phyloP scores from a whole-genome alignment of 2,329 filamentous ascomycete genomes.

The Microcera coccophila region DNA sequence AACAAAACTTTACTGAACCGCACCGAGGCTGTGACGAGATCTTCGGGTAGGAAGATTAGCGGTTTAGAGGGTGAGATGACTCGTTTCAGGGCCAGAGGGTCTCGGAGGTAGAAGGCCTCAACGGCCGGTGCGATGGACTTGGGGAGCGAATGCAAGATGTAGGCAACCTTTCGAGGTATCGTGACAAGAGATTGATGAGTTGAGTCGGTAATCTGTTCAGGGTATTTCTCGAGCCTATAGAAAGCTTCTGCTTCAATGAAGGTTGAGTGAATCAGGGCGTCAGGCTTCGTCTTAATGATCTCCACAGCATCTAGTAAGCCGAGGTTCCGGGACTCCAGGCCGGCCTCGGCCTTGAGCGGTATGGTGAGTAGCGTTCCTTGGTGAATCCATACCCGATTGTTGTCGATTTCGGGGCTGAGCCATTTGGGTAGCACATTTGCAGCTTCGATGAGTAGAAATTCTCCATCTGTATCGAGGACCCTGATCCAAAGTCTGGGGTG shows the following conservation, averaged over 20 bases:
- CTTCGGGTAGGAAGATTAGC: constrained; percentile 67
- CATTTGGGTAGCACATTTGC: constrained; percentile 83
- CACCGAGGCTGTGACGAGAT: constrained; percentile 74
- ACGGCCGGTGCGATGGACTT: constrained; percentile 76
- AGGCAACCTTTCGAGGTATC: constrained; percentile 77
- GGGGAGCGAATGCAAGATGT: constrained; percentile 70
- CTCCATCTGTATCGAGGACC: constrained; percentile 82
- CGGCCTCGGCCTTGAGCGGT: constrained; percentile 42
- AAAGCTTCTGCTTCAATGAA: constrained; percentile 86
- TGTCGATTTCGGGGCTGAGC: constrained; percentile 86
- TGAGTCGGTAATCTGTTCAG: constrained; percentile 66
- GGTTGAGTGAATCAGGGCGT: constrained; percentile 63
- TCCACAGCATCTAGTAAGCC: constrained; percentile 61
- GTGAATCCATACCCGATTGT: constrained; percentile 87
- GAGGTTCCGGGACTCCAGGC: constrained; percentile 42
- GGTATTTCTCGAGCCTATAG: constrained; percentile 81
- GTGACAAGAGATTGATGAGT: constrained; percentile 71
- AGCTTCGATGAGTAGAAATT: constrained; percentile 92
- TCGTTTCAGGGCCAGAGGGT: constrained; percentile 69
- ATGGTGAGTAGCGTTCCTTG: constrained; percentile 72
- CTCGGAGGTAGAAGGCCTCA: constrained; percentile 89
- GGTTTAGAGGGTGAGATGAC: constrained; percentile 53
- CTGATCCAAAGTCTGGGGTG: constrained; percentile 76
- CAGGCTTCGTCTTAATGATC: constrained; percentile 54
- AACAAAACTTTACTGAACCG: constrained; percentile 86